phyloP scores from a whole-genome alignment of 2,329 filamentous ascomycete species.

The Monosporascus sp. region DNA sequence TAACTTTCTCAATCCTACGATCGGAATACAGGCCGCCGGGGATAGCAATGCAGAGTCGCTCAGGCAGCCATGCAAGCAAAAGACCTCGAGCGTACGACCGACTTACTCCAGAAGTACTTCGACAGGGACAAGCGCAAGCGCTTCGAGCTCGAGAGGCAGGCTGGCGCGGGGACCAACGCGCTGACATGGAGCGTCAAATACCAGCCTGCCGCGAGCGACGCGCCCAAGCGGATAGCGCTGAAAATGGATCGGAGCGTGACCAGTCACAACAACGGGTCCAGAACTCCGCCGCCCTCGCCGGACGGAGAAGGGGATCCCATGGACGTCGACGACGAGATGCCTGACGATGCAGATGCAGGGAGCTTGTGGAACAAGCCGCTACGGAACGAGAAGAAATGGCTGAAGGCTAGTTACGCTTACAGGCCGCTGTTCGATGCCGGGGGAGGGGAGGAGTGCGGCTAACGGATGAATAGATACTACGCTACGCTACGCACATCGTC shows the following conservation, averaged over 20 bases:
- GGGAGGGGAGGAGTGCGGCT: not conserved
- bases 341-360: not conserved
- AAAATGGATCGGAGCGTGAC: not conserved
- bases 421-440: not conserved
- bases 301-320: not conserved
- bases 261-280: not conserved
- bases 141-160: not conserved
- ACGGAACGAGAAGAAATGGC: not conserved
- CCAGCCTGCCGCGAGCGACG: not conserved
- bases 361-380: not conserved
- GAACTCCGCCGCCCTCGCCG: not conserved
- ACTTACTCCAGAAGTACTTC: not conserved
- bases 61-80: too few relatives aligned
- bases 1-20: too few relatives aligned
- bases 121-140: not conserved
- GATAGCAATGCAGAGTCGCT: too few relatives aligned
- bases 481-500: not conserved
- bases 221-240: not conserved
- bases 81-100: not conserved
- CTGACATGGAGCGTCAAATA: not conserved
- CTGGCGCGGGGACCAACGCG: not conserved
- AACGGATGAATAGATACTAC: not conserved
- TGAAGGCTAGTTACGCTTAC: not conserved
- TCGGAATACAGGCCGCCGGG: too few relatives aligned
- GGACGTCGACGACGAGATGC: not conserved